Conservation (phyloP, 768 basidiomycete species). For the Mrakia gelida region DNA sequence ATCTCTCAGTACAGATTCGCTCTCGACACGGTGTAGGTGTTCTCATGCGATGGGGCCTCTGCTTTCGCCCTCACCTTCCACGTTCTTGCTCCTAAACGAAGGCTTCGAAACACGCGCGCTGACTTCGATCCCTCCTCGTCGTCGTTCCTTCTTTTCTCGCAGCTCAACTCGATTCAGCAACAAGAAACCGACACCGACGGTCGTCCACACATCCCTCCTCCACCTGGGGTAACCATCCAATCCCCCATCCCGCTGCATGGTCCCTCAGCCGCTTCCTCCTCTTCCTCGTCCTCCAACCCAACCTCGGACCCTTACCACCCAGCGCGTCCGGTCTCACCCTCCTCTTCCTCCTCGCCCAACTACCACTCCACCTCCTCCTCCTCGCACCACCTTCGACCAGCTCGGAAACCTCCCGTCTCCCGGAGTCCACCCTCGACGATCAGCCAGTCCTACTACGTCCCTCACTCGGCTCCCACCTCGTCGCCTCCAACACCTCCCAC, state of each 20-base stretch:
- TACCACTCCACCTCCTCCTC: background rate
- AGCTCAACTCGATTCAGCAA: constrained; percentile 6
- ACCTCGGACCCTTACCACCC: constrained; percentile 6
- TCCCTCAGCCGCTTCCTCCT: background rate
- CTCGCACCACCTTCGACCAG: background rate
- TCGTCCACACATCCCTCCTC: background rate
- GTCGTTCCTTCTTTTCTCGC: background rate
- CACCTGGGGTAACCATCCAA: background rate
- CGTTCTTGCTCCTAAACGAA: background rate
- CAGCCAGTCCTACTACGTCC: constrained; percentile 4
- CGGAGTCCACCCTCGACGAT: background rate
- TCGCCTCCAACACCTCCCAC: background rate
- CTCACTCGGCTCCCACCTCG: constrained; percentile 8
- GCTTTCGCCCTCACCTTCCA: background rate
- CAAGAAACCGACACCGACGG: background rate
- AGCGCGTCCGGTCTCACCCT: background rate
- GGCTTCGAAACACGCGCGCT: background rate
- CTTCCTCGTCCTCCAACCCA: background rate
- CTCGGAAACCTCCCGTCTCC: background rate
- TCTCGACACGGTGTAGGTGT: background rate
- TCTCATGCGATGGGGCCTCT: no score
- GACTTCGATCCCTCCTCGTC: background rate
- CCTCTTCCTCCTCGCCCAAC: background rate
- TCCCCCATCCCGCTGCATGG: background rate
- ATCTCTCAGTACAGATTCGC: background rate